phyloP scores from a whole-genome alignment of 305 asterid species.

The Fraxinus xanthoxyloides region DNA sequence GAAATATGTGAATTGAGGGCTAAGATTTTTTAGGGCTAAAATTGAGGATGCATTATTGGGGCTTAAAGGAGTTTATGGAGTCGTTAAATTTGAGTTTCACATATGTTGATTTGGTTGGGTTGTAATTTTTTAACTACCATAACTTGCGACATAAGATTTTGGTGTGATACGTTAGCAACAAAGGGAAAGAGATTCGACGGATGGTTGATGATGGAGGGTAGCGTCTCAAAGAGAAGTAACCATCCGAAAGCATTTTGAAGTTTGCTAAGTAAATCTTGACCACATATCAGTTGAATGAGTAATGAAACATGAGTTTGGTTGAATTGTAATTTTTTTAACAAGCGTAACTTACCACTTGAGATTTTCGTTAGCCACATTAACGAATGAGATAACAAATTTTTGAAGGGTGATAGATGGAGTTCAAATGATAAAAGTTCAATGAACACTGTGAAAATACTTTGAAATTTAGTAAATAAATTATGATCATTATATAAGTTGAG shows the following conservation, averaged over 20 bases:
- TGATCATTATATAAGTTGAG: too few relatives aligned
- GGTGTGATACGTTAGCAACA: neutral
- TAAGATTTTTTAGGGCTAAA: neutral
- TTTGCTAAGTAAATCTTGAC: neutral
- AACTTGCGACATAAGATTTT: neutral
- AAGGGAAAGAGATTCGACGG: neutral
- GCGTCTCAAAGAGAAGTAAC: neutral
- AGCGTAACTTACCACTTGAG: too few relatives aligned
- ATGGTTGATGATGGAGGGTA: neutral
- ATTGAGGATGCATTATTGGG: neutral
- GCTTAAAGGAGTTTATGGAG: neutral
- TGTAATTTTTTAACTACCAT: neutral
- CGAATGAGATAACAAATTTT: neutral
- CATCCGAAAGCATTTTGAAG: neutral
- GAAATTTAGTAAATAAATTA: too few relatives aligned
- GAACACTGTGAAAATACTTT: neutral
- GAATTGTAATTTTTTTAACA: neutral
- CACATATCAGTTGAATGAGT: neutral
- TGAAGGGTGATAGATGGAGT: neutral
- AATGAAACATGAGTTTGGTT: neutral
- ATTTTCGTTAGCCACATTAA: neutral
- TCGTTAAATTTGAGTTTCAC: neutral
- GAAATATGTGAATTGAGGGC: neutral
- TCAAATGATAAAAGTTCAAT: too few relatives aligned
- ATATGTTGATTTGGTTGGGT: neutral